A percentile compares a stretch with the other conserved stretches of the same genome.
These are phyloP conservation scores for Piromyces sp. DNA, from an alignment of 192 early-diverging fungal species.

Conservation along the genomic window DNA sequence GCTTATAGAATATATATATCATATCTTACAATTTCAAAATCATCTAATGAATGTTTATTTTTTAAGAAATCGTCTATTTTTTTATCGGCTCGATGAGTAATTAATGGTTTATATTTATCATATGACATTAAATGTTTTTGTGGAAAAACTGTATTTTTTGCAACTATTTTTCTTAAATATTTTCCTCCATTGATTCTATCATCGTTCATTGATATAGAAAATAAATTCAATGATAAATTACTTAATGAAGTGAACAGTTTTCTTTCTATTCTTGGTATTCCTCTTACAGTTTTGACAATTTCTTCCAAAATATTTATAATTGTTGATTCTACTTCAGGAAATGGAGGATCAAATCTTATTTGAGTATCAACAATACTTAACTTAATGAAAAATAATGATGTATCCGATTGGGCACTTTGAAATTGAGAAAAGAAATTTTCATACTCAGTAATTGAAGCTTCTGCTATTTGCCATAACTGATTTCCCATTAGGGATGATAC, in stretches of 20 bases:
- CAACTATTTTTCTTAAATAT: conserved; percentile 23
- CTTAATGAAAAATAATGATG: conserved; percentile 25
- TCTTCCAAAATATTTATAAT: conserved; percentile 30
- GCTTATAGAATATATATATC: too few relatives aligned
- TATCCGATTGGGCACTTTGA: conserved; percentile 14
- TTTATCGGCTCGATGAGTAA: conserved; percentile 48
- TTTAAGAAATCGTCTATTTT: conserved; percentile 42
- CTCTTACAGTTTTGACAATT: conserved; percentile 27
- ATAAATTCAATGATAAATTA: conserved; percentile 18
- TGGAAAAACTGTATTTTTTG: conserved; percentile 34
- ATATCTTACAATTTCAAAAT: conserved; percentile 33
- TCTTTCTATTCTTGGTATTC: conserved; percentile 39
- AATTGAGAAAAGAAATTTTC: conserved; percentile 37
- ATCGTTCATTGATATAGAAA: conserved; percentile 29
- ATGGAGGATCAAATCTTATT: conserved; percentile 41
- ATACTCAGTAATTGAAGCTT: conserved; percentile 24
- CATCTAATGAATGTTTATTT: conserved; percentile 42
- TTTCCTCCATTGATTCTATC: conserved; percentile 34
- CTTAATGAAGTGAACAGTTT: conserved; percentile 33
- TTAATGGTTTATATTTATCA: conserved; percentile 40
- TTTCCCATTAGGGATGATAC: conserved; percentile 36
- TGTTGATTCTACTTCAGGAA: conserved; percentile 28
- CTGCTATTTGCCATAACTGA: conserved; percentile 30
- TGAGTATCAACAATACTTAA: conserved; percentile 33
- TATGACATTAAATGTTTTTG: conserved; percentile 40